Evolutionary conservation across 495 filamentous ascomycete species (phyloP), one percentile per base, ranked within the genome.

Genomic region (Aspergillus haitiensis): DNA sequence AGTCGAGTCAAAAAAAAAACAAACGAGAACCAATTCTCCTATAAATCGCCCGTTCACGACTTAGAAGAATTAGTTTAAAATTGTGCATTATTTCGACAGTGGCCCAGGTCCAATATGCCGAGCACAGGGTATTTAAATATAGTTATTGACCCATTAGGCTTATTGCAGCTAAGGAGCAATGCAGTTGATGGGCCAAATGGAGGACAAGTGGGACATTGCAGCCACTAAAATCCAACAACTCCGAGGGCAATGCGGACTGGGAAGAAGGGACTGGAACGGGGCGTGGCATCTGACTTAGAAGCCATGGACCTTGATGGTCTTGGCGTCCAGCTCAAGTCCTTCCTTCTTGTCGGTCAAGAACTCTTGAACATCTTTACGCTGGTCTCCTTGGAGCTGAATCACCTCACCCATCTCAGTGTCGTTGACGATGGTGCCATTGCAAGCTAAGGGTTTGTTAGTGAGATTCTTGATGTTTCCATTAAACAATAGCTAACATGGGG

Each of bases 401-500:
- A 98, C 94, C 84, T 98, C 93, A 73, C 94, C 94, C 92, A 97
- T 96, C 82, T 97, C 92, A 66, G 82, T 84, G 78, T 97, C 93
- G 70, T 86, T 87, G 78, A 98, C 93, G 81, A 98, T 96, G 80
- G 94, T 98, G 86, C 94, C 94, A 98, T 98, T 98, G 92, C 94
- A 98, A 74, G 94, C 94, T 94, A 67, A 10, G 8, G 33, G 13
- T 21, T 52, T 32, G 61, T 76, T 71, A 74, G 65, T 35, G 18
- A 58, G 0, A 48, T 27, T 27, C 21, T 27, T 27, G 16, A 7
- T 8, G 46, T 21, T 3, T 11, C 27, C 32, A 27, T 44, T 42
- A 50, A 33, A 59, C 48, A 52, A 40, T 21, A 32, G 35, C 39
- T 56, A 21, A 36, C 6, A 44, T 15, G n/a, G 47, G 56, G 13